Conservation (phyloP, 192 early-diverging fungal species). For the Coemansia sp. region DNA sequence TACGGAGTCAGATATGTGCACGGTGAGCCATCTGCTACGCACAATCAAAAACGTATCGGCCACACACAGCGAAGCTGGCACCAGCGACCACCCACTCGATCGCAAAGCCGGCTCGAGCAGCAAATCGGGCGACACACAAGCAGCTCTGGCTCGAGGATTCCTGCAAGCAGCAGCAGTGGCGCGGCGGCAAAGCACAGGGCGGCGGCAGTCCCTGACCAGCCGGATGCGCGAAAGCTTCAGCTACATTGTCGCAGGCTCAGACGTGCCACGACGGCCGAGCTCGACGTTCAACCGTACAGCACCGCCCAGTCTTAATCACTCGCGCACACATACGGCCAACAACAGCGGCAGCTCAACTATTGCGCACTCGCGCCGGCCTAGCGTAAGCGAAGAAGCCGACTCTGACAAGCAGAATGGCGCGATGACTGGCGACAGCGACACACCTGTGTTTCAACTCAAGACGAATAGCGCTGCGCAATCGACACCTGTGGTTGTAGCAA, state of each 20-base stretch:
- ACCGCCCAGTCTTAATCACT: conserved; percentile 39
- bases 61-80: not conserved
- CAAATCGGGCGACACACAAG: no score
- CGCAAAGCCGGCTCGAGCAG: not conserved
- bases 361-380: conserved; percentile 44
- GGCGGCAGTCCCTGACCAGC: conserved; percentile 37
- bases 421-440: not conserved
- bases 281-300: conserved; percentile 35
- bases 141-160: no score
- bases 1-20: conserved; percentile 16
- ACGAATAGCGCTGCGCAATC: conserved; percentile 5
- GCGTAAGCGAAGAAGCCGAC: conserved; percentile 10
- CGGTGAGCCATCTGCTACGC: conserved; percentile 36
- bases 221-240: conserved; percentile 51
- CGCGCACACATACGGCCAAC: conserved; percentile 32
- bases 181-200: conserved; percentile 15
- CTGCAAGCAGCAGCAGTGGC: conserved; percentile 3
- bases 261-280: conserved; percentile 18
- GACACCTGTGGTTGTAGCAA: conserved; percentile 9
- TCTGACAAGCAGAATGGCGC: not conserved
- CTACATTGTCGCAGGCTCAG: conserved; percentile 40
- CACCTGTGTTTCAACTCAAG: not conserved
- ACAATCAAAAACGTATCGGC: conserved; percentile 41
- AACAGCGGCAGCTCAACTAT: conserved; percentile 46
- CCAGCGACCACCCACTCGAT: no score